Percentiles rank a stretch among this genome's conserved stretches.
Conservation (phyloP, 2,329 filamentous ascomycete genomes). For the Alternaria triticimaculans region DNA sequence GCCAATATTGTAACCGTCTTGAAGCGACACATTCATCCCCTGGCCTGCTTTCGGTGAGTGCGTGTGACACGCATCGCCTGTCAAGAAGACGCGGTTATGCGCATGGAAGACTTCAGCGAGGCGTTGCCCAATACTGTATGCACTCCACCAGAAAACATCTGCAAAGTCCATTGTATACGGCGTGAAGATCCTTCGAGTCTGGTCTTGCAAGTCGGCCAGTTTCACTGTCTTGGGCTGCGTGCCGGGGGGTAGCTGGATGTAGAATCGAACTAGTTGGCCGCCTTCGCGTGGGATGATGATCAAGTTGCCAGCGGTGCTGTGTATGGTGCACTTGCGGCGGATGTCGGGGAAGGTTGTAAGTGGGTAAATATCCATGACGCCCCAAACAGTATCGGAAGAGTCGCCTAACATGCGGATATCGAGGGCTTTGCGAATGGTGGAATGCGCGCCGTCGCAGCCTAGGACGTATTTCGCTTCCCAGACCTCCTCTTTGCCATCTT, state of each 20-base stretch:
- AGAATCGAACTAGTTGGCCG: conserved; percentile 65
- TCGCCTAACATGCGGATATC: conserved; percentile 66
- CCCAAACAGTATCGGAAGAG: conserved; percentile 64
- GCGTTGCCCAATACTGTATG: conserved; percentile 74
- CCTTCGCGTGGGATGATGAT: conserved; percentile 63
- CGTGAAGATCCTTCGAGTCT: conserved; percentile 60
- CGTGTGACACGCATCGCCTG: conserved; percentile 72
- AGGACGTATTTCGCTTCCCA: conserved; percentile 50
- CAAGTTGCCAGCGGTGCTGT: conserved; percentile 55
- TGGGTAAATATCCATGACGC: conserved; percentile 62
- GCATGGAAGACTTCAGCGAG: conserved; percentile 74
- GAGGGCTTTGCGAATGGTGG: conserved; percentile 58
- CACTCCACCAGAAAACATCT: conserved; percentile 73
- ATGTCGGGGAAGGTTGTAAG: conserved; percentile 60
- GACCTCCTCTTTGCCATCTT: conserved; percentile 34
- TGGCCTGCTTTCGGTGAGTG: conserved; percentile 76
- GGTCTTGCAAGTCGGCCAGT: conserved; percentile 60
- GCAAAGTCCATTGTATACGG: conserved; percentile 63
- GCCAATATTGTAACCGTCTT: conserved; percentile 65
- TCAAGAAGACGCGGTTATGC: conserved; percentile 69
- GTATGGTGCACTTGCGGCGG: conserved; percentile 58
- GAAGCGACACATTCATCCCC: conserved; percentile 67
- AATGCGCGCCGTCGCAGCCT: conserved; percentile 62
- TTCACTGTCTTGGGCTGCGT: conserved; percentile 60
- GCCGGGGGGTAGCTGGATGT: conserved; percentile 63